A percentile compares a stretch with the other conserved stretches of the same genome.
These are phyloP conservation scores for Fusarium sacchari DNA, from an alignment of 2,329 filamentous ascomycete genomes.

Conservation along the genomic window DNA sequence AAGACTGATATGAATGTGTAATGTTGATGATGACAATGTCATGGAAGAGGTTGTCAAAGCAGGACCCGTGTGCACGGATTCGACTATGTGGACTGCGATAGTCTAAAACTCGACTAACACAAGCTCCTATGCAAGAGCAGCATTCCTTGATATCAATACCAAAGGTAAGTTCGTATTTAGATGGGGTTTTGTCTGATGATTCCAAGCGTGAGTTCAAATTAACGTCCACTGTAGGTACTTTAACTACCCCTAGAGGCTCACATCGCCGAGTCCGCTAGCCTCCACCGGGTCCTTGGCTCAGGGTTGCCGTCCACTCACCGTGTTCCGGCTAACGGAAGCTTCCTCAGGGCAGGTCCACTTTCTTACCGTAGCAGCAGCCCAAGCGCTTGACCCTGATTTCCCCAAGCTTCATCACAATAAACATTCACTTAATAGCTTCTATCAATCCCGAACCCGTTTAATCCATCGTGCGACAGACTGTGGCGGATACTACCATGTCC, in stretches of 20 bases:
- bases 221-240: not conserved
- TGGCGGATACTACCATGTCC: conserved; percentile 49
- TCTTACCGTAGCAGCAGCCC: conserved; percentile 26
- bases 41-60: not conserved
- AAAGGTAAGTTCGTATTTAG: not conserved
- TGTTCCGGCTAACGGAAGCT: conserved; percentile 21
- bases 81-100: not conserved
- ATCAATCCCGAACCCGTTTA: not conserved
- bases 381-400: conserved; percentile 30
- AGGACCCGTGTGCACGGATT: not conserved
- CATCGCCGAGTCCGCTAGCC: not conserved
- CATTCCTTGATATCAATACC: not conserved
- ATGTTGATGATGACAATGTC: not conserved
- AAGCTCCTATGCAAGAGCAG: not conserved
- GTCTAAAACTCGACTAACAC: not conserved
- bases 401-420: conserved; percentile 23
- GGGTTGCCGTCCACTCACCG: not conserved
- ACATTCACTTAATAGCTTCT: conserved; percentile 17
- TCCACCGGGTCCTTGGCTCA: not conserved
- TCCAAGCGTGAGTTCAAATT: not conserved
- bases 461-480: not conserved
- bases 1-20: not conserved
- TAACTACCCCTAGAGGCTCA: not conserved
- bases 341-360: not conserved
- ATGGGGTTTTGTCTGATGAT: not conserved